A percentile compares a stretch with the other conserved stretches of the same genome.
Evolutionary conservation across 1,139 yeast genomes (phyloP).

Genomic region (Taphrina populina): DNA sequence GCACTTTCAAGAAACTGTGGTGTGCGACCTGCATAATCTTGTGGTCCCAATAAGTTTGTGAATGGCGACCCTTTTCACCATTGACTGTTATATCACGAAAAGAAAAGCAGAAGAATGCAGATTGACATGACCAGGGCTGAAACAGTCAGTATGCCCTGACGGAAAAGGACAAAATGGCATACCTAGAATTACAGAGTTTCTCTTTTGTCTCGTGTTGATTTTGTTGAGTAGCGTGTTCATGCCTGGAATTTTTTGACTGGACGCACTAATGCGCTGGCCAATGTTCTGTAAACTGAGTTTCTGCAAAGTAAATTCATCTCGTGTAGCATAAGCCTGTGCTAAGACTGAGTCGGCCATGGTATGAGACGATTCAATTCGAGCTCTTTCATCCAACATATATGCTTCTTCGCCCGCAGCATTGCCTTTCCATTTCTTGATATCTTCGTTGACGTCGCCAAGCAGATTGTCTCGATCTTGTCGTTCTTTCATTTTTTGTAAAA

Average conservation of each 20-base stretch:
- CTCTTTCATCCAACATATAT: constrained; percentile 74
- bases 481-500: constrained; percentile 61
- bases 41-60: too few relatives aligned
- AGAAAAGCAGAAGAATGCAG: constrained; percentile 19
- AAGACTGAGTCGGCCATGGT: constrained; percentile 74
- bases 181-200: constrained; percentile 85
- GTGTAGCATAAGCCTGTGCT: constrained; percentile 82
- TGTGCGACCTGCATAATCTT: too few relatives aligned
- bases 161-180: constrained; percentile 50
- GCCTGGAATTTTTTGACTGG: constrained; percentile 76
- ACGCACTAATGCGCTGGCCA: constrained; percentile 60
- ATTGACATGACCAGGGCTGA: constrained; percentile 23
- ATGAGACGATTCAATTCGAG: constrained; percentile 71
- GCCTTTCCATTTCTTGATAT: constrained; percentile 53
- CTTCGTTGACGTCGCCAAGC: constrained; percentile 71
- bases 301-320: constrained; percentile 79
- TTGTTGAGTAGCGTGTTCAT: constrained; percentile 70
- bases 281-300: constrained; percentile 63
- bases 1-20: too few relatives aligned
- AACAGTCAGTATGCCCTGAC: background rate
- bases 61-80: too few relatives aligned
- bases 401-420: constrained; percentile 52
- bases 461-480: constrained; percentile 75
- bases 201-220: constrained; percentile 82
- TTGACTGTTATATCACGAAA: constrained; percentile 4